These are phyloP conservation scores for Parmelia sp. DNA, from an alignment of 495 filamentous ascomycete genomes.

Conservation along the genomic window DNA sequence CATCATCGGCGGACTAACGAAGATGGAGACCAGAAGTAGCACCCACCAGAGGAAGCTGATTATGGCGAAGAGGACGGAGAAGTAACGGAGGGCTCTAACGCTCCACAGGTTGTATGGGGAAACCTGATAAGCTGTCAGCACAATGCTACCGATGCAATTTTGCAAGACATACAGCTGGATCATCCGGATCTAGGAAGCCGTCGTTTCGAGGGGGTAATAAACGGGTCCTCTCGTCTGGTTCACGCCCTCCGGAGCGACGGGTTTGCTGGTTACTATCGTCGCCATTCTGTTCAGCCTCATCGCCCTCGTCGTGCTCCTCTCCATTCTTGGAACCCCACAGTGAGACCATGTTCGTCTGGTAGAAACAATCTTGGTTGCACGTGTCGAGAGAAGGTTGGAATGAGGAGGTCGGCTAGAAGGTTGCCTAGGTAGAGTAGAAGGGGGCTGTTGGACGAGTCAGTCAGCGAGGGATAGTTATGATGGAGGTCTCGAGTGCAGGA, in stretches of 20 bases:
- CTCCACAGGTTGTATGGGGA: conserved; percentile 94
- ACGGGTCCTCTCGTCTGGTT: conserved; percentile 66
- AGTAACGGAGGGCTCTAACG: conserved; percentile 67
- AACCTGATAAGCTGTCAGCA: conserved; percentile 47
- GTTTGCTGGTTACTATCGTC: conserved; percentile 16
- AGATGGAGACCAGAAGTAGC: conserved; percentile 73
- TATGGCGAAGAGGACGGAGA: conserved; percentile 65
- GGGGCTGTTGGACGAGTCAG: conserved; percentile 6
- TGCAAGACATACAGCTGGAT: conserved; percentile 65
- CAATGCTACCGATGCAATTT: neutral
- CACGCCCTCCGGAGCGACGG: conserved; percentile 25
- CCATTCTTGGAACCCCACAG: conserved; percentile 47
- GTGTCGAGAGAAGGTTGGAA: neutral
- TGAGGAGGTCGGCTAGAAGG: neutral
- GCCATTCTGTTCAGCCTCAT: conserved; percentile 23
- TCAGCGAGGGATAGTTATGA: neutral
- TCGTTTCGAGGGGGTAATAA: conserved; percentile 58
- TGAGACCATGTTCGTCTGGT: conserved; percentile 35
- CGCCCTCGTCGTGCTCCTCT: conserved; percentile 33
- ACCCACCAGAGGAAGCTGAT: conserved; percentile 88
- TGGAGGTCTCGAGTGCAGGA: neutral
- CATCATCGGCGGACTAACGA: conserved; percentile 80
- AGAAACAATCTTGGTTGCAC: neutral
- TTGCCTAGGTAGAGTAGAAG: neutral
- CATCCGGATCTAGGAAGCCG: conserved; percentile 79